A percentile compares a stretch with the other conserved stretches of the same genome.
Conservation (phyloP, 805 yeast genomes). For the Lachancea nothofagi region DNA sequence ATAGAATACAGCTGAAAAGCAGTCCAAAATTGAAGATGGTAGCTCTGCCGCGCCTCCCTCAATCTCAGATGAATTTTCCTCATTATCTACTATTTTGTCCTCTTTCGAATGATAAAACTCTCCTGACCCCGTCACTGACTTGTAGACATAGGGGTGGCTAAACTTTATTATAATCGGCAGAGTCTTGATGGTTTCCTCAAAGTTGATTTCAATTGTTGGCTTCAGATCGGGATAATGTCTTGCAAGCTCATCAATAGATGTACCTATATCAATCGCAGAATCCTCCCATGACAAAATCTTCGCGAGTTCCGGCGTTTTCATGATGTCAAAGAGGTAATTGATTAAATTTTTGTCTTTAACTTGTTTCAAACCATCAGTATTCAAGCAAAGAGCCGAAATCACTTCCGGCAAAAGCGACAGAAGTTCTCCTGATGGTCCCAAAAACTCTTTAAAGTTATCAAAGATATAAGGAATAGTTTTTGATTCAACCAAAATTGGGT, state of each 20-base stretch:
- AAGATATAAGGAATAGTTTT: slow-evolving; percentile 62
- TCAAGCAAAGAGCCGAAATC: slow-evolving; percentile 78
- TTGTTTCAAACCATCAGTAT: slow-evolving; percentile 59
- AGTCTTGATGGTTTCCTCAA: slow-evolving; percentile 40
- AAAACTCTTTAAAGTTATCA: slow-evolving; percentile 47
- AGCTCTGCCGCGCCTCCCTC: slow-evolving; percentile 49
- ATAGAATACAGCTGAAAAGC: slow-evolving; percentile 42
- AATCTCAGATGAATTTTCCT: slow-evolving; percentile 38
- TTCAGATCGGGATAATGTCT: slow-evolving; percentile 77
- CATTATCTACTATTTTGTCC: slow-evolving; percentile 40
- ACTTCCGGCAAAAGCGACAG: slow-evolving; percentile 62
- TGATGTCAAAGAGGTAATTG: slow-evolving; percentile 44
- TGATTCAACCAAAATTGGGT: slow-evolving; percentile 71
- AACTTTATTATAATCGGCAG: slow-evolving; percentile 40
- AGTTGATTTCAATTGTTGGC: slow-evolving; percentile 47
- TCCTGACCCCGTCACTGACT: slow-evolving; percentile 31
- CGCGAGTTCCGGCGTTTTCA: slow-evolving; percentile 45
- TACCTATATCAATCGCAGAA: slow-evolving; percentile 52
- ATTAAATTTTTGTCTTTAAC: slow-evolving; percentile 41
- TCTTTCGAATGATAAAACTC: slow-evolving; percentile 38
- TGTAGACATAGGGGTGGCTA: slow-evolving; percentile 41
- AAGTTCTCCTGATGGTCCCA: slow-evolving; percentile 55
- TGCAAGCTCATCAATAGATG: slow-evolving; percentile 69
- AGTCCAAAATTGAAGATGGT: slow-evolving; percentile 44
- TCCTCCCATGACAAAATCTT: slow-evolving; percentile 50